phyloP scores from a whole-genome alignment of 139 green algal genomes.

The Penium margaritaceum region DNA sequence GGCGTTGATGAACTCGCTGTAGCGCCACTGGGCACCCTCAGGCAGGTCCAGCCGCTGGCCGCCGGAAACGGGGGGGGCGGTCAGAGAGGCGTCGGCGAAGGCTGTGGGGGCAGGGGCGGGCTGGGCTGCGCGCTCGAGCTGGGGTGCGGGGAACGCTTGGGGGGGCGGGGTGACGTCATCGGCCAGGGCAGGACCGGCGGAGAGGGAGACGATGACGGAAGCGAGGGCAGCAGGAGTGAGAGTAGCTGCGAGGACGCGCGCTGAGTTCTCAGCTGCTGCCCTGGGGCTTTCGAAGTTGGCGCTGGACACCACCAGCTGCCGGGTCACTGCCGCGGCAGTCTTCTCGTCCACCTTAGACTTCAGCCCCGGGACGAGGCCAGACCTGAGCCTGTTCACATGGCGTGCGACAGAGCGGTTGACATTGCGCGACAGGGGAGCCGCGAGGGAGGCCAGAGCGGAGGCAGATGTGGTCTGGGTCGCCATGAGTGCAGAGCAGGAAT shows the following conservation, averaged over 20 bases:
- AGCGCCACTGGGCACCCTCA: constrained; percentile 94
- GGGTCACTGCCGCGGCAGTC: too few relatives aligned
- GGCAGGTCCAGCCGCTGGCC: constrained; percentile 61
- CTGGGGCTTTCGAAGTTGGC: too few relatives aligned
- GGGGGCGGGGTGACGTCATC: constrained; percentile 15
- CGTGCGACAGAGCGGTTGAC: too few relatives aligned
- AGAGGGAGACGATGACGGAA: constrained; percentile 28
- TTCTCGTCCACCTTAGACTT: too few relatives aligned
- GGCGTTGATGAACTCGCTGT: constrained; percentile 91
- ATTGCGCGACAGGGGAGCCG: too few relatives aligned
- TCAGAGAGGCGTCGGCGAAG: constrained; percentile 10
- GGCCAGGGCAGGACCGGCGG: constrained; percentile 13
- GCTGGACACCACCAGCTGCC: too few relatives aligned
- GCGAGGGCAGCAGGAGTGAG: constrained; percentile 29
- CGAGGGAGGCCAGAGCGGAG: too few relatives aligned
- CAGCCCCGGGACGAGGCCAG: too few relatives aligned
- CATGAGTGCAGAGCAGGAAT: too few relatives aligned
- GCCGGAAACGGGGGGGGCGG: constrained; percentile 22
- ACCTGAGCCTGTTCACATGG: too few relatives aligned
- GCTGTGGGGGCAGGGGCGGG: background rate
- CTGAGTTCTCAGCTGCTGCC: constrained; percentile 28
- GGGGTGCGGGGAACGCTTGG: background rate
- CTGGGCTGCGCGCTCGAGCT: constrained; percentile 13
- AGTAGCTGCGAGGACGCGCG: constrained; percentile 2
- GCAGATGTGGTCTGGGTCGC: too few relatives aligned